phyloP scores from a whole-genome alignment of 371 early-diverging fungal genomes.

The Circinella minor region DNA sequence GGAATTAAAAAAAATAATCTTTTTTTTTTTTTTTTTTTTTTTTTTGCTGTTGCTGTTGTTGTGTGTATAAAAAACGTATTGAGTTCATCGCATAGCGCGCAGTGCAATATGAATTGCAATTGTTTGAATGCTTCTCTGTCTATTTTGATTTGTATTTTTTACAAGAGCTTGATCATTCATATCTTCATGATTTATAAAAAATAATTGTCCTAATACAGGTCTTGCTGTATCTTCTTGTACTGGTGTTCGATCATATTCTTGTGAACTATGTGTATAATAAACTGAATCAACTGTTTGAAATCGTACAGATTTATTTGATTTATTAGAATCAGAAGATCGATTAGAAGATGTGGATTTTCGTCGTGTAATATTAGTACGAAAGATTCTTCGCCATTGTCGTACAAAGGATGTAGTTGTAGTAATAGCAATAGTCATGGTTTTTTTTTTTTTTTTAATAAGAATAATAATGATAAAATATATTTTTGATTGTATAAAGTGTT shows the following conservation, averaged over 20 bases:
- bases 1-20: background rate
- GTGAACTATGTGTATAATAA: slow-evolving; percentile 46
- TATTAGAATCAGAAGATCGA: background rate
- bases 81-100: slow-evolving; percentile 26
- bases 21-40: background rate
- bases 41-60: background rate
- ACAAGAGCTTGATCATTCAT: slow-evolving; percentile 21
- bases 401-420: slow-evolving; percentile 11
- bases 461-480: background rate
- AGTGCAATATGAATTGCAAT: slow-evolving; percentile 28
- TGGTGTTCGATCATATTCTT: slow-evolving; percentile 45
- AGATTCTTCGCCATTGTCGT: slow-evolving; percentile 20
- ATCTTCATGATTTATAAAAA: slow-evolving; percentile 19
- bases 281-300: slow-evolving; percentile 41
- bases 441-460: background rate
- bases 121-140: slow-evolving; percentile 23
- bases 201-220: slow-evolving; percentile 23
- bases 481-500: background rate
- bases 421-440: background rate
- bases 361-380: slow-evolving; percentile 20
- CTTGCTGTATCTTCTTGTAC: slow-evolving; percentile 23
- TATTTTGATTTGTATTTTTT: slow-evolving; percentile 27
- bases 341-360: slow-evolving; percentile 26
- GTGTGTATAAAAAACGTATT: too few species aligned
- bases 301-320: slow-evolving; percentile 36